Percentiles rank a stretch among this genome's conserved stretches.
Conservation (phyloP, 352 stramenopile species). For the Discostella stelligera region DNA sequence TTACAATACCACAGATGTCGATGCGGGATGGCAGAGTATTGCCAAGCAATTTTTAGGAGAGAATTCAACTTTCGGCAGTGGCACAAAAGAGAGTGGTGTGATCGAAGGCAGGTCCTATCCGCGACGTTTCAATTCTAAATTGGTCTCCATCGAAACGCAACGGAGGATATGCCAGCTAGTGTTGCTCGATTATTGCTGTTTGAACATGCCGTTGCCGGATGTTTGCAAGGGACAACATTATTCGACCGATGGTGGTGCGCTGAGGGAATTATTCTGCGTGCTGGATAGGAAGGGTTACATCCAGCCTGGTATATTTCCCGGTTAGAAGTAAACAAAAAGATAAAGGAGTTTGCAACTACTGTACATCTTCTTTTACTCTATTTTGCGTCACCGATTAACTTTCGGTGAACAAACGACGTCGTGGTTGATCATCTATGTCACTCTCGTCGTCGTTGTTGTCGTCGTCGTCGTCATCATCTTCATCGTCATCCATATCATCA, state of each 20-base stretch:
- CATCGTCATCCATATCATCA: slow-evolving; percentile 14
- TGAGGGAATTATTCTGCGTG: slow-evolving; percentile 17
- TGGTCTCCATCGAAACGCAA: slow-evolving; percentile 30
- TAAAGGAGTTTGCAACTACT: not conserved
- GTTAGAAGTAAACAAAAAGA: slow-evolving; percentile 1
- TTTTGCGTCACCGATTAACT: not conserved
- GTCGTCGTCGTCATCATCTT: slow-evolving; percentile 22
- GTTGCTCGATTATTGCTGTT: slow-evolving; percentile 41
- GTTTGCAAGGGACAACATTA: slow-evolving; percentile 16
- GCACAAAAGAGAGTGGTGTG: slow-evolving; percentile 3
- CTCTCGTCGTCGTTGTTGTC: slow-evolving; percentile 27
- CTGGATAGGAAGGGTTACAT: slow-evolving; percentile 7
- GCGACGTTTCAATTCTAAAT: slow-evolving; percentile 24
- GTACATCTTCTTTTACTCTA: not conserved
- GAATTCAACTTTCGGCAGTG: slow-evolving; percentile 24
- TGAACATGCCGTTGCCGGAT: slow-evolving; percentile 33
- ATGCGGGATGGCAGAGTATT: slow-evolving; percentile 36
- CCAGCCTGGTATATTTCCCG: slow-evolving; percentile 17
- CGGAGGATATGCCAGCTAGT: slow-evolving; percentile 31
- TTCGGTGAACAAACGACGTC: not conserved
- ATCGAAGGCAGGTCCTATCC: slow-evolving; percentile 29
- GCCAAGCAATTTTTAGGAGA: slow-evolving; percentile 16
- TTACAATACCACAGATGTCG: slow-evolving; percentile 42
- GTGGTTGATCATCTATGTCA: slow-evolving; percentile 29
- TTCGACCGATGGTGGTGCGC: slow-evolving; percentile 2